Evolutionary conservation across 495 filamentous ascomycete genomes (phyloP).

Genomic region (Podospora conica): DNA sequence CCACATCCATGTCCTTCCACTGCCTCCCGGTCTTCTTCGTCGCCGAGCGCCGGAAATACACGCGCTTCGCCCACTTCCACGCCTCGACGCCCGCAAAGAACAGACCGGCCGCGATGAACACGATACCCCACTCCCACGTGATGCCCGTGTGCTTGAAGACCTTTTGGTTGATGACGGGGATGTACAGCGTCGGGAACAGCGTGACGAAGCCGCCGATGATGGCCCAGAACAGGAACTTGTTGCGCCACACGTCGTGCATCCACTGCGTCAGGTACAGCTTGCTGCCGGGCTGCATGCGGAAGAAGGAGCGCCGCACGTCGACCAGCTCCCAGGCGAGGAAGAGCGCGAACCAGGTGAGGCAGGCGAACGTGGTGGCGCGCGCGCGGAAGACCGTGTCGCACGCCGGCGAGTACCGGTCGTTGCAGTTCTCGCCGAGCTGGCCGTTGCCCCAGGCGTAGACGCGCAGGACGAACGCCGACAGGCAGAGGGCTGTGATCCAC

Average conservation of each 20-base stretch:
- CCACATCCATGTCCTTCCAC: slow-evolving; percentile 37
- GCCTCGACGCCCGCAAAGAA: slow-evolving; percentile 57
- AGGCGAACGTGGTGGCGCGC: slow-evolving; percentile 69
- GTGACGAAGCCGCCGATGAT: slow-evolving; percentile 60
- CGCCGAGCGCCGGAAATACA: slow-evolving; percentile 17
- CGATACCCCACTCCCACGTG: slow-evolving; percentile 66
- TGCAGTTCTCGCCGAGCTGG: slow-evolving; percentile 59
- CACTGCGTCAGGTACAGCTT: slow-evolving; percentile 50
- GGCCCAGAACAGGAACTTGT: slow-evolving; percentile 70
- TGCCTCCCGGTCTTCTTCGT: slow-evolving; percentile 15
- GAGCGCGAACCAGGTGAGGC: slow-evolving; percentile 65
- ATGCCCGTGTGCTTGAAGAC: slow-evolving; percentile 73
- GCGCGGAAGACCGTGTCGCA: slow-evolving; percentile 68
- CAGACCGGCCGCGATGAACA: slow-evolving; percentile 49
- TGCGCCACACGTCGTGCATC: slow-evolving; percentile 60
- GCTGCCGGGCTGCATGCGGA: slow-evolving; percentile 54
- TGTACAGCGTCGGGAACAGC: slow-evolving; percentile 67
- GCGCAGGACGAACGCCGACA: slow-evolving; percentile 37
- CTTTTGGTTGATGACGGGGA: slow-evolving; percentile 58
- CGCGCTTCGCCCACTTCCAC: slow-evolving; percentile 61
- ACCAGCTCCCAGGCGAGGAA: slow-evolving; percentile 72
- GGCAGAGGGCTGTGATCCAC: slow-evolving; percentile 57
- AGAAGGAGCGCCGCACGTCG: slow-evolving; percentile 59
- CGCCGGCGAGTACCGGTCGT: slow-evolving; percentile 44
- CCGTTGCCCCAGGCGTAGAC: slow-evolving; percentile 67